phyloP scores from a whole-genome alignment of 208 protist genomes.

The Acanthamoeba royreba region DNA sequence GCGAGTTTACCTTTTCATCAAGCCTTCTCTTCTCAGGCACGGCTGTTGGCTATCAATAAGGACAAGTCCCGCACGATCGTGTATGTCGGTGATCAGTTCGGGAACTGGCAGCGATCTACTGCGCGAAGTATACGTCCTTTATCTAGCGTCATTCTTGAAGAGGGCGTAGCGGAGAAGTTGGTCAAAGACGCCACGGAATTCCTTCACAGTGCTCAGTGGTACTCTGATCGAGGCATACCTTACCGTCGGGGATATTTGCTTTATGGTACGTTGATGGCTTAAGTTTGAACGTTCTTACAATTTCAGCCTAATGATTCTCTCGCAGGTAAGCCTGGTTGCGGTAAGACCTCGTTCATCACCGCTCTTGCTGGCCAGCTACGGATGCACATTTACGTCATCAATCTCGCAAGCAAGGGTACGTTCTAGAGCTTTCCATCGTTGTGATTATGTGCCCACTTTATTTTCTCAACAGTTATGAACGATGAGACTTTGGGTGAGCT shows the following conservation, averaged over 20 bases:
- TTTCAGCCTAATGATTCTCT: conserved; percentile 53
- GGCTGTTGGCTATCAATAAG: not conserved
- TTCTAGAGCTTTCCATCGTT: conserved; percentile 56
- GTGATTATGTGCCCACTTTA: not conserved
- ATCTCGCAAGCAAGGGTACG: conserved; percentile 81
- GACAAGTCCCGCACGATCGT: not conserved
- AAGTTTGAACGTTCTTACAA: conserved; percentile 72
- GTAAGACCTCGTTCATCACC: conserved; percentile 16
- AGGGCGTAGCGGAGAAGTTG: not conserved
- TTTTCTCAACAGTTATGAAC: conserved; percentile 46
- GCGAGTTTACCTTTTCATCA: not conserved
- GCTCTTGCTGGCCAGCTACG: conserved; percentile 90
- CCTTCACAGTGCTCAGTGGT: not conserved
- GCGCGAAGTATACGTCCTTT: not conserved
- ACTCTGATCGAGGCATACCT: not conserved
- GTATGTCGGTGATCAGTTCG: not conserved
- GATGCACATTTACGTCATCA: conserved; percentile 89
- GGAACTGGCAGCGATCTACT: not conserved
- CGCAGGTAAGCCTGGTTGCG: conserved; percentile 79
- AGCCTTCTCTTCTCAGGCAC: not conserved
- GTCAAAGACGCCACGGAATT: not conserved
- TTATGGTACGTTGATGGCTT: conserved; percentile 80
- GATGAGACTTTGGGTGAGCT: conserved; percentile 61
- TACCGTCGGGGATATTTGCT: not conserved
- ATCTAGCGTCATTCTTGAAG: not conserved